Conservation (phyloP, 2,329 filamentous ascomycete species). For the Neofusicoccum parvum region DNA sequence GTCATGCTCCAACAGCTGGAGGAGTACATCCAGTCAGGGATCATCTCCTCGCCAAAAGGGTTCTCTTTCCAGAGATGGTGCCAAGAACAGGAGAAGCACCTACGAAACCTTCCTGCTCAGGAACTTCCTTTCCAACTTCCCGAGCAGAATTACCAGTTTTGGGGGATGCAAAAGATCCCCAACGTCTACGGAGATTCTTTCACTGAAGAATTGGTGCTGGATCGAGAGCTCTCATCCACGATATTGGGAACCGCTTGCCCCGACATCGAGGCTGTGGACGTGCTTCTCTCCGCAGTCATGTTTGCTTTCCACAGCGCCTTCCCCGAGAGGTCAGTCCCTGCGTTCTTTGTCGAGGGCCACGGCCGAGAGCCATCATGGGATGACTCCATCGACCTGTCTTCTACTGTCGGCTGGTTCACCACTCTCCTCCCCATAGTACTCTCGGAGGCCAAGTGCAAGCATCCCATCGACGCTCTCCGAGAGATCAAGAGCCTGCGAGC, state of each 20-base stretch:
- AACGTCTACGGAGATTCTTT: constrained; percentile 40
- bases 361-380: constrained; percentile 29
- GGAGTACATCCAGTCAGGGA: constrained; percentile 31
- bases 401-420: constrained; percentile 30
- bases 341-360: constrained; percentile 27
- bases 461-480: not conserved
- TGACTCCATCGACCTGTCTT: constrained; percentile 27
- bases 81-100: constrained; percentile 35
- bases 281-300: constrained; percentile 4
- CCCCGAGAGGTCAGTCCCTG: not conserved
- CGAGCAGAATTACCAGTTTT: constrained; percentile 36
- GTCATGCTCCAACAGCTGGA: constrained; percentile 43
- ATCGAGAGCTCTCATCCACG: constrained; percentile 34
- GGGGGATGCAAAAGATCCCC: constrained; percentile 38
- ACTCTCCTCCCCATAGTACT: not conserved
- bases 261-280: constrained; percentile 1
- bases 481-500: not conserved
- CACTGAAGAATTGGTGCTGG: constrained; percentile 33
- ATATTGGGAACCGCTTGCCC: not conserved
- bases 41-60: constrained; percentile 31
- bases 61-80: constrained; percentile 42
- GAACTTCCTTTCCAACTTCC: constrained; percentile 31
- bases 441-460: not conserved
- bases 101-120: constrained; percentile 29
- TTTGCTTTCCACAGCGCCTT: constrained; percentile 2